phyloP scores from a whole-genome alignment of 2,329 filamentous ascomycete species.

The Albifimbria verrucaria region DNA sequence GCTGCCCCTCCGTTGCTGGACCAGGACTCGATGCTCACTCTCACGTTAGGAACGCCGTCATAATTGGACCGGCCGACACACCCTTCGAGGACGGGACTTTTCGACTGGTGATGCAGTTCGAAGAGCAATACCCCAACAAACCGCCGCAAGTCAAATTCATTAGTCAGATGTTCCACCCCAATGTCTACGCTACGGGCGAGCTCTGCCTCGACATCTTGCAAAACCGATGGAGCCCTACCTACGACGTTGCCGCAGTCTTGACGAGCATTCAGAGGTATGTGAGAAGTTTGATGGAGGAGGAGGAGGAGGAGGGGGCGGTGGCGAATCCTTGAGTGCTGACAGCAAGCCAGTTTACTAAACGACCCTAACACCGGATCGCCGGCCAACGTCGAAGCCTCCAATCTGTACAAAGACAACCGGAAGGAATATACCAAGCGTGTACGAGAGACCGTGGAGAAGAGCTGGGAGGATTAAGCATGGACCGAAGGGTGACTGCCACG shows the following conservation, averaged over 20 bases:
- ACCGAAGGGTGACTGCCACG: too few species aligned
- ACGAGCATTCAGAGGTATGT: slow-evolving; percentile 99
- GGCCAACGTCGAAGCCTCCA: slow-evolving; percentile 96
- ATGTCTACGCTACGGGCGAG: slow-evolving; percentile 96
- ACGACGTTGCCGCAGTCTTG: slow-evolving; percentile 94
- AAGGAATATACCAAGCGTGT: slow-evolving; percentile 96
- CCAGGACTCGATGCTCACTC: not conserved
- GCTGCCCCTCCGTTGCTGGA: not conserved
- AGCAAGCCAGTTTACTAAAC: slow-evolving; percentile 71
- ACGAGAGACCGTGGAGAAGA: slow-evolving; percentile 96
- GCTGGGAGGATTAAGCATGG: slow-evolving; percentile 78
- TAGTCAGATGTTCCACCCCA: slow-evolving; percentile 98
- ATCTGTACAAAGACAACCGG: slow-evolving; percentile 96
- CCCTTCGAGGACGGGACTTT: slow-evolving; percentile 99
- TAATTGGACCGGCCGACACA: slow-evolving; percentile 94
- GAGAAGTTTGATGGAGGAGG: too few species aligned
- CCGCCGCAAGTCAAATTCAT: slow-evolving; percentile 98
- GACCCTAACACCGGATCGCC: slow-evolving; percentile 98
- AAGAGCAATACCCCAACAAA: slow-evolving; percentile 98
- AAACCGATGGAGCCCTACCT: slow-evolving; percentile 97
- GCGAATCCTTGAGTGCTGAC: slow-evolving; percentile 26
- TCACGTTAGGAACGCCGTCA: slow-evolving; percentile 83
- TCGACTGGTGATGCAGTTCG: slow-evolving; percentile 96
- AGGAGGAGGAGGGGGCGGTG: too few species aligned
- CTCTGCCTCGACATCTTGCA: slow-evolving; percentile 95